phyloP scores from a whole-genome alignment of 768 basidiomycete species.

The Vararia minispora region DNA sequence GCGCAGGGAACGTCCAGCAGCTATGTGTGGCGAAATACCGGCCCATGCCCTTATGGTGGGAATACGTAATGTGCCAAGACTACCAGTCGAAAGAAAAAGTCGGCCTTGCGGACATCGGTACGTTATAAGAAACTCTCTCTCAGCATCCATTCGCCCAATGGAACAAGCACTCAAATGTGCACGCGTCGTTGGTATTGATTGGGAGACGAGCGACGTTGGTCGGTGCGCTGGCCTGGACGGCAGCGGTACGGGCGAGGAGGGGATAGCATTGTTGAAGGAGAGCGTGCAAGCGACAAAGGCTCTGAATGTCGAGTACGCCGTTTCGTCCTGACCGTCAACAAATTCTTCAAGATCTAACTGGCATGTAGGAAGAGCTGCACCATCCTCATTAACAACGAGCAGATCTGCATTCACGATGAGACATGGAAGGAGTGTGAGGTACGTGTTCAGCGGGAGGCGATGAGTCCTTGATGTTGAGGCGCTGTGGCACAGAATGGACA shows the following conservation, averaged over 20 bases:
- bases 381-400: constrained; percentile 56
- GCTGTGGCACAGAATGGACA: constrained; percentile 52
- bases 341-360: constrained; percentile 3
- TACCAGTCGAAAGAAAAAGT: constrained; percentile 50
- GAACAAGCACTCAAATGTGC: constrained; percentile 67
- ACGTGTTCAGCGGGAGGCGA: no score
- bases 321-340: constrained; percentile 1
- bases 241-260: constrained; percentile 52
- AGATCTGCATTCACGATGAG: constrained; percentile 67
- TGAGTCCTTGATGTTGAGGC: constrained; percentile 3
- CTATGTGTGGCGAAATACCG: constrained; percentile 65
- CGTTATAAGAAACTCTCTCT: no score
- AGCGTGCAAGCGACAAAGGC: constrained; percentile 36
- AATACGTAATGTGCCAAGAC: constrained; percentile 75
- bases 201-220: constrained; percentile 47
- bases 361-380: constrained; percentile 72
- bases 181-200: constrained; percentile 49
- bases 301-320: constrained; percentile 45
- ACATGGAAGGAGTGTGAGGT: constrained; percentile 77
- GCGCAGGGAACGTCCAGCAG: constrained; percentile 82
- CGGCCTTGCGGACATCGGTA: constrained; percentile 51
- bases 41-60: constrained; percentile 58
- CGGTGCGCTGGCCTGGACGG: constrained; percentile 52
- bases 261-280: constrained; percentile 47
- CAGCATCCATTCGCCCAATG: no score